Evolutionary conservation across 805 yeast genomes (phyloP).

Genomic region (Clavispora asparagi): DNA sequence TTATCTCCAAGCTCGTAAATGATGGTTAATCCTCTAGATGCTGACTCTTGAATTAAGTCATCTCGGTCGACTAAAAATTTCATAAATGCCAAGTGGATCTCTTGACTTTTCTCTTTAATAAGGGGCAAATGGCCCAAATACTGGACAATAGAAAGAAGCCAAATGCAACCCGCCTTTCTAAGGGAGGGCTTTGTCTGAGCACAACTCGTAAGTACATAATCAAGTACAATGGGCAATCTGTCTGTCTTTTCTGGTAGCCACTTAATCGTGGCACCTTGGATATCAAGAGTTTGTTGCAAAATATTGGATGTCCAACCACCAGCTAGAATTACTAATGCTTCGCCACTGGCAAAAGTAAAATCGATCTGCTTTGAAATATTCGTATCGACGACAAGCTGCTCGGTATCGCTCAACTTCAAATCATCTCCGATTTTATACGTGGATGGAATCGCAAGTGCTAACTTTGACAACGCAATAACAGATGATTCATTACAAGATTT

Average conservation of each 20-base stretch:
- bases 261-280: slow-evolving; percentile 31
- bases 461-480: slow-evolving; percentile 48
- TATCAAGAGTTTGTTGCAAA: slow-evolving; percentile 49
- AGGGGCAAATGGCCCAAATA: slow-evolving; percentile 51
- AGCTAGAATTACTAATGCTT: slow-evolving; percentile 66
- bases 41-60: slow-evolving; percentile 87
- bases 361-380: slow-evolving; percentile 72
- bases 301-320: slow-evolving; percentile 71
- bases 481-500: slow-evolving; percentile 58
- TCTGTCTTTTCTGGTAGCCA: slow-evolving; percentile 16
- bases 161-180: slow-evolving; percentile 73
- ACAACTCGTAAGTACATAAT: slow-evolving; percentile 47
- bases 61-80: slow-evolving; percentile 74
- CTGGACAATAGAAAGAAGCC: slow-evolving; percentile 79
- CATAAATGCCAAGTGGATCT: slow-evolving; percentile 72
- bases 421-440: slow-evolving; percentile 6
- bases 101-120: slow-evolving; percentile 42
- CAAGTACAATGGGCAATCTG: slow-evolving; percentile 35
- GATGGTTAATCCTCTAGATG: slow-evolving; percentile 80
- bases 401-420: slow-evolving; percentile 26
- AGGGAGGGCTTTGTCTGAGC: slow-evolving; percentile 66
- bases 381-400: slow-evolving; percentile 48
- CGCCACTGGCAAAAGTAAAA: slow-evolving; percentile 73
- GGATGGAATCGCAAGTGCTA: slow-evolving; percentile 38
- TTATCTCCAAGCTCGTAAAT: slow-evolving; percentile 72